Evolutionary conservation across 2,329 filamentous ascomycete genomes (phyloP).

Genomic region (Aspergillus pseudoglaucus): DNA sequence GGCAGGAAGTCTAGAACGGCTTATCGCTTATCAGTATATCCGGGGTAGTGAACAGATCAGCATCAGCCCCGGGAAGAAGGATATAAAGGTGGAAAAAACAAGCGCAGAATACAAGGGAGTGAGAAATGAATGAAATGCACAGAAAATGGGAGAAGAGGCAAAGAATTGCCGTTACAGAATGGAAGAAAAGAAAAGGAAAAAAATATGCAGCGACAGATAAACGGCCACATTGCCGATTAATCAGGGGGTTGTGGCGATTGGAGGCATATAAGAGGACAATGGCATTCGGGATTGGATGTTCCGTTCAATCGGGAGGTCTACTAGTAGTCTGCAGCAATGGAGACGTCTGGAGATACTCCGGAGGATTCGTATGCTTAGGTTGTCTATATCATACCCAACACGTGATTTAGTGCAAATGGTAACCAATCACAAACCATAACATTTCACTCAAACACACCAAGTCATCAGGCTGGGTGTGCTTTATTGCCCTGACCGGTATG

Average conservation of each 20-base stretch:
- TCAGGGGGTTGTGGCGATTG: slow-evolving; percentile 2
- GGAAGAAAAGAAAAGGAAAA: slow-evolving; percentile 5
- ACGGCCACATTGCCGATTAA: not conserved
- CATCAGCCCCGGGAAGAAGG: not conserved
- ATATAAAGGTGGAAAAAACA: not conserved
- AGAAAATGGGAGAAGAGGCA: slow-evolving; percentile 2
- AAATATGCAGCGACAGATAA: slow-evolving; percentile 2
- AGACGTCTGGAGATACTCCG: too few relatives aligned
- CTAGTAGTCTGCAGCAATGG: too few relatives aligned
- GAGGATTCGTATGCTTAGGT: not conserved
- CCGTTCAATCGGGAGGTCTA: too few relatives aligned
- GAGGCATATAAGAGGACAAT: too few relatives aligned
- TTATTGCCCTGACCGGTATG: not conserved
- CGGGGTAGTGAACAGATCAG: not conserved
- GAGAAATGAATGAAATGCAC: not conserved
- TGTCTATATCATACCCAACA: not conserved
- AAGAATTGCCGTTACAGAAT: slow-evolving; percentile 2
- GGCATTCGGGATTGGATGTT: too few relatives aligned
- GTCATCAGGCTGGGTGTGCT: not conserved
- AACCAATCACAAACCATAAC: not conserved
- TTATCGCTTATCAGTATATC: slow-evolving; percentile 1
- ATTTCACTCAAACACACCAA: not conserved
- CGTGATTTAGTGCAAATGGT: not conserved
- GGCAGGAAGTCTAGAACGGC: not conserved
- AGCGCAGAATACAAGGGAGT: not conserved